Evolutionary conservation across 176 grass and related monocot genomes (phyloP).

Genomic region (Bolboschoenus planiculmis): DNA sequence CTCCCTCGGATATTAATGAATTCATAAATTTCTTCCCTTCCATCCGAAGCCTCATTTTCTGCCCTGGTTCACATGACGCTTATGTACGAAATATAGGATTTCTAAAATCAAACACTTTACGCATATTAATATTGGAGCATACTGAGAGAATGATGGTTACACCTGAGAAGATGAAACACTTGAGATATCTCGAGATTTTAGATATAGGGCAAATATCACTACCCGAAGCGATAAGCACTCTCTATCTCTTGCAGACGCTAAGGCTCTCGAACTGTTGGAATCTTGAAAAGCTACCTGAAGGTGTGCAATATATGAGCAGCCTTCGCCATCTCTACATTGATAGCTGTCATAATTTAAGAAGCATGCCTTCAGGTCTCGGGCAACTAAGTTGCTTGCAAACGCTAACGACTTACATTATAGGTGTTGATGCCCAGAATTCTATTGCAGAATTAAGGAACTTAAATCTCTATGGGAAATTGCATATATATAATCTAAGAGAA

Average conservation of each 20-base stretch:
- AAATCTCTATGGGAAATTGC: neutral
- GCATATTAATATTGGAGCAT: neutral
- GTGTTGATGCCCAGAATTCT: neutral
- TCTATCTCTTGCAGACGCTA: conserved; percentile 8
- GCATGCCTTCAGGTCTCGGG: conserved; percentile 13
- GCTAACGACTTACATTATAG: conserved; percentile 8
- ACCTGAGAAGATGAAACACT: conserved; percentile 6
- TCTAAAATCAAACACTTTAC: conserved; percentile 6
- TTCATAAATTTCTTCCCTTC: neutral
- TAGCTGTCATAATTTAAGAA: neutral
- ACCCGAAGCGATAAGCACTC: neutral
- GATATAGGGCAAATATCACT: neutral
- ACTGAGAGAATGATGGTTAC: neutral
- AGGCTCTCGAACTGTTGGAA: neutral
- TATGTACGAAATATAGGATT: conserved; percentile 22
- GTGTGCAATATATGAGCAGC: conserved; percentile 29
- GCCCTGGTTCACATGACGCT: too few relatives aligned
- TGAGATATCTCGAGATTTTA: conserved; percentile 10
- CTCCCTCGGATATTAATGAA: neutral
- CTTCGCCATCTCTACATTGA: conserved; percentile 21
- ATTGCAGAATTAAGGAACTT: conserved; percentile 24
- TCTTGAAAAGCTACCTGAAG: conserved; percentile 13
- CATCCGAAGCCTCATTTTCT: neutral
- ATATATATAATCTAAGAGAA: neutral
- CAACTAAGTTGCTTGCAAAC: conserved; percentile 9